These are phyloP conservation scores for Erodium maritimum DNA, from an alignment of 345 rosid species.

Conservation along the genomic window DNA sequence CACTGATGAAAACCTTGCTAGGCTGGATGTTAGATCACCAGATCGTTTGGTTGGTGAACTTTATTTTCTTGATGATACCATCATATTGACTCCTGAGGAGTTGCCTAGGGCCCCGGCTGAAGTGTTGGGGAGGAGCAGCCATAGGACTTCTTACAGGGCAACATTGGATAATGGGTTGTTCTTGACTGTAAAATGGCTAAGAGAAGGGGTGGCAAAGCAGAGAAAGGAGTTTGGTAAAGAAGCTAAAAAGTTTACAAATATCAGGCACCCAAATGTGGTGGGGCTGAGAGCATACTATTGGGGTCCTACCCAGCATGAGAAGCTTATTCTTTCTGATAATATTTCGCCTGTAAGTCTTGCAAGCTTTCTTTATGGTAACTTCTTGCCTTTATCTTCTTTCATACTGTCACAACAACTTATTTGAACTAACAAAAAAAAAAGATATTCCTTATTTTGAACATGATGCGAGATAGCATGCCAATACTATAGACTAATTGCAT, in stretches of 20 bases:
- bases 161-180: constrained; percentile 76
- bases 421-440: not conserved
- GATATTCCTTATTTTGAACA: not conserved
- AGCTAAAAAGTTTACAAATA: constrained; percentile 86
- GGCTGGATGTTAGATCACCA: constrained; percentile 87
- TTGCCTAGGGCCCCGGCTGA: constrained; percentile 94
- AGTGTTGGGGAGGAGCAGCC: constrained; percentile 96
- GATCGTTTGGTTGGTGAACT: constrained; percentile 85
- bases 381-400: constrained; percentile 2
- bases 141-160: constrained; percentile 92
- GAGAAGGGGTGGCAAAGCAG: constrained; percentile 97
- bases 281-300: constrained; percentile 92
- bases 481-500: too few species aligned
- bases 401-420: not conserved
- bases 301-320: constrained; percentile 98
- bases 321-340: constrained; percentile 89
- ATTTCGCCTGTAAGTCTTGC: constrained; percentile 94
- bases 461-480: too few species aligned
- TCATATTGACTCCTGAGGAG: constrained; percentile 84
- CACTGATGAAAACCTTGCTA: constrained; percentile 59
- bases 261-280: constrained; percentile 94
- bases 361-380: constrained; percentile 86
- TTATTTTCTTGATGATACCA: constrained; percentile 81
- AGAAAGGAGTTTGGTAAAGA: constrained; percentile 92
- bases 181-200: constrained; percentile 90